phyloP scores from a whole-genome alignment of 257 asterid genomes.

The Ophiorrhiza pumila region DNA sequence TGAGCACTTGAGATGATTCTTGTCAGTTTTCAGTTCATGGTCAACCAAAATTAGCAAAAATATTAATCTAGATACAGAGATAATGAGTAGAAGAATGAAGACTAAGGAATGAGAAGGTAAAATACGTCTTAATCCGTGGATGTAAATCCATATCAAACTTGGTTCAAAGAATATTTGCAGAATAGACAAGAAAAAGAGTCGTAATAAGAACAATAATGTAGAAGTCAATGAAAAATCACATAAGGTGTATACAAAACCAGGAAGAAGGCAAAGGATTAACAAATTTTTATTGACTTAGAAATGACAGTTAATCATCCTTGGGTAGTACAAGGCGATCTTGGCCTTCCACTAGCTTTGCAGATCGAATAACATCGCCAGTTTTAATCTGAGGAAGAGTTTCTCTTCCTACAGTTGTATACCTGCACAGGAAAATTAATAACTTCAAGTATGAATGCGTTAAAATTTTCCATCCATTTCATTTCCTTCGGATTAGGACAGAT shows the following conservation, averaged over 20 bases:
- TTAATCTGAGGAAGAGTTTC: constrained; percentile 69
- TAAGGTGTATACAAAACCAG: neutral
- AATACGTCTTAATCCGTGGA: no score
- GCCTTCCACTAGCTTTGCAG: constrained; percentile 83
- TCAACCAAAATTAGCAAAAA: neutral
- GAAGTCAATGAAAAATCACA: neutral
- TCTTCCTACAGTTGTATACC: constrained; percentile 67
- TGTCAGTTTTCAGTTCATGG: neutral
- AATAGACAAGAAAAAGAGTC: neutral
- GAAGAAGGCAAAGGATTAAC: neutral
- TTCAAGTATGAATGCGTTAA: neutral
- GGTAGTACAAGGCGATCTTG: constrained; percentile 78
- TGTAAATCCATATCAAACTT: neutral
- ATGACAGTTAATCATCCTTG: constrained; percentile 15
- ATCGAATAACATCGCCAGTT: constrained; percentile 76
- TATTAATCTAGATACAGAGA: neutral
- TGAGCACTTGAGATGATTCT: neutral
- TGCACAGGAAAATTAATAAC: constrained; percentile 24
- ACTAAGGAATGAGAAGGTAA: neutral
- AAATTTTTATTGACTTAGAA: neutral
- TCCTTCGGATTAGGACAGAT: neutral
- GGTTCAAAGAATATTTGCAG: neutral
- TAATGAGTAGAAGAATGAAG: neutral
- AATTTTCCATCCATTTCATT: neutral
- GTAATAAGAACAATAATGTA: neutral